phyloP scores from a whole-genome alignment of 192 early-diverging fungal species.

The Backusella macrospora region DNA sequence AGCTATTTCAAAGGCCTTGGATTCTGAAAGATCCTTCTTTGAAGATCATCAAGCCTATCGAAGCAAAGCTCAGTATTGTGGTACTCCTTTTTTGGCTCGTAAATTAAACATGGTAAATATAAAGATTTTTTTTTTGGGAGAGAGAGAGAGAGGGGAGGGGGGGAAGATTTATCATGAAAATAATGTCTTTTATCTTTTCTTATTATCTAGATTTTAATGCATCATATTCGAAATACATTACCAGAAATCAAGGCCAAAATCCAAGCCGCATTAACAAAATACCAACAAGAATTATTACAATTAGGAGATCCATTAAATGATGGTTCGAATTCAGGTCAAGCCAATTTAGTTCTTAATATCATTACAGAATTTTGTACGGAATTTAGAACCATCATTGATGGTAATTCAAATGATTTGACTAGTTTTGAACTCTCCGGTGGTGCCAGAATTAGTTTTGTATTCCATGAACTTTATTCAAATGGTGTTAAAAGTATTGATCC shows the following conservation, averaged over 20 bases:
- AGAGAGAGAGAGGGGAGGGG: no score
- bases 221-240: conserved; percentile 97
- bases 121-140: no score
- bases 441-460: conserved; percentile 99
- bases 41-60: conserved; percentile 94
- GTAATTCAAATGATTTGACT: conserved; percentile 94
- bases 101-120: conserved; percentile 92
- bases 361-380: conserved; percentile 99
- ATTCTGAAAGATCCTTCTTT: conserved; percentile 89
- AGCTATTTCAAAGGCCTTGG: conserved; percentile 86
- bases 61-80: conserved; percentile 98
- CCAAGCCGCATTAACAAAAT: conserved; percentile 79
- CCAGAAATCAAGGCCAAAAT: conserved; percentile 99
- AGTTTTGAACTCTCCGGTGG: conserved; percentile 96
- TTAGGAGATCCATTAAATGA: conserved; percentile 93
- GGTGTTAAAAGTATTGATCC: conserved; percentile 96
- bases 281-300: conserved; percentile 81
- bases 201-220: conserved; percentile 80
- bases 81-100: conserved; percentile 95
- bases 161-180: no score
- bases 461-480: conserved; percentile 94
- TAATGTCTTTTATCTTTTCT: no score
- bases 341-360: conserved; percentile 93
- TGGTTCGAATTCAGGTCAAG: conserved; percentile 66
- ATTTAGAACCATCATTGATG: conserved; percentile 94